Evolutionary conservation across 106 monocot genomes (phyloP), one percentile per base, ranked within the genome.

Genomic region (Apostasia ramifera): DNA sequence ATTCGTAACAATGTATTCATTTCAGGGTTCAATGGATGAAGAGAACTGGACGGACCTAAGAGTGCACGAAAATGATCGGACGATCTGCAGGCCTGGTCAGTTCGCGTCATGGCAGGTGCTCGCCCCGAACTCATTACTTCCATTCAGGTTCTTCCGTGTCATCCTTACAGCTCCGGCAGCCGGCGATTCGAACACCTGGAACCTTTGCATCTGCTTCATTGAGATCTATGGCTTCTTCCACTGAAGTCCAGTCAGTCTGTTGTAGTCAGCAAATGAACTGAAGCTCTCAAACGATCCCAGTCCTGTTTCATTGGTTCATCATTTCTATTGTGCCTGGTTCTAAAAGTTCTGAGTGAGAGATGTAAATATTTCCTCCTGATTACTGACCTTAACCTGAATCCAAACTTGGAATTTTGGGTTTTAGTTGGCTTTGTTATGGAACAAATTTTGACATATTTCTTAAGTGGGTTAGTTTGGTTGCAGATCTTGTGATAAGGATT

Each of bases 121-220:
- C 5, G 92, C 86, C 6, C 72, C 86, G 2, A 74, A 66, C 6
- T 81, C 95, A 4, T 61, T 97, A 53, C 95, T 86, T 49, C 95
- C 95, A 40, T 92, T 97, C 75, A 84, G 92, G 77, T 92, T 85
- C 75, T 97, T 97, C 62, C 75, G 95, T 43, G 72, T 97, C 37
- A 13, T 79, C 54, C 40, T 89, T 53, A 89, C 68, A 1, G 84
- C 75, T 12, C 86, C 86, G 1, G 70, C 92, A 1, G 40, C 81
- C 0, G 82, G 78, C 10, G 76, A 78, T 12, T 74, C 84, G 3
- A 86, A 82, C 40, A 53, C 59, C 2, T 84, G 86, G 92, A 87
- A 87, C 61, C 82, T 97, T n/a, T 92, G 84, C 77, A 89, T 97
- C 49, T 97, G 95, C 61, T 97, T 92, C 71, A 55, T 92, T 6